Evolutionary conservation across 2,329 filamentous ascomycete genomes (phyloP), one percentile per base, ranked within the genome.

Genomic region (Zalaria sp.): DNA sequence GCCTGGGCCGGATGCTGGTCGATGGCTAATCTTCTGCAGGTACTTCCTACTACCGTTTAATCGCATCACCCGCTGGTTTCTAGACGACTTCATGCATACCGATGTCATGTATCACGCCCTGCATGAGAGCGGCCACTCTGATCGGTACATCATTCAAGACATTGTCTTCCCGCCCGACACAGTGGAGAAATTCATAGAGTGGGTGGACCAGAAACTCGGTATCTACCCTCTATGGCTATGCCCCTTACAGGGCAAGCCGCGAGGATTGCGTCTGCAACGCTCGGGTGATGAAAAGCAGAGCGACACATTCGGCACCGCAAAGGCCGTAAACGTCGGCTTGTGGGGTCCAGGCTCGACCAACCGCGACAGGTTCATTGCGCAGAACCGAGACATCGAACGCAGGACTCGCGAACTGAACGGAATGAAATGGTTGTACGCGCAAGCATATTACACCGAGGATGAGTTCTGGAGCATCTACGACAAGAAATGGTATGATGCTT

Each of bases 391-490:
- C 0, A 62, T 84, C 1, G 80, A 83, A 58, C 59, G 64, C 5
- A 74, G 72, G 42, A 65, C 82, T 0, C 66, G 67, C 5, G 68
- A 72, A 26, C 64, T 79, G 5, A 66, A 71, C 2, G 80, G 80
- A 4, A 77, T 75, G 64, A 83, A 83, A 58, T 81, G 77, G 65
- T 60, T 84, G 1, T 84, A 84, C 47, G 77, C 78, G 1, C 78
- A 83, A 43, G 74, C 76, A 0, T 83, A 78, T 57, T 81, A 81
- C 55, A 73, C 68, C 3, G 72, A 80, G 53, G 68, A 73, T 0
- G 79, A 83, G 48, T 84, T 84, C 54, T 83, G 79, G 79, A 56
- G 63, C 6, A 66, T 73, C 41, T 83, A 82, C 46, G 72, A 81
- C 53, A 63, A 67, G 32, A 50, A 61, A 5, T 73, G 72, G 52